Evolutionary conservation across 2,329 filamentous ascomycete genomes (phyloP).

Genomic region (Exophiala aquamarina): DNA sequence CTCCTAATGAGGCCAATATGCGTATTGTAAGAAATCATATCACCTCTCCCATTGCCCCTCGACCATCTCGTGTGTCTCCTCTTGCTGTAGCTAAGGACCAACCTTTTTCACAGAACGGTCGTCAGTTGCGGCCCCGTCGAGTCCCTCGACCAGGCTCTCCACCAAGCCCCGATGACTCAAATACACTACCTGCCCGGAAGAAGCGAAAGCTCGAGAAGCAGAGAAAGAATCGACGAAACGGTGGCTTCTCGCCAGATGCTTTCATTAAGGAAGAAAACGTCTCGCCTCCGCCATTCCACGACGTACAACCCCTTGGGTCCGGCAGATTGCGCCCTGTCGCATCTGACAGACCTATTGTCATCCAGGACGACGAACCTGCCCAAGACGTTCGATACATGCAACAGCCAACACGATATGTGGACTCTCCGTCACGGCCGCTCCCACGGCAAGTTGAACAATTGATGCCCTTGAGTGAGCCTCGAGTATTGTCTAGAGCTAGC

Average conservation of each 20-base stretch:
- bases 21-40: constrained; percentile 72
- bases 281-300: constrained; percentile 58
- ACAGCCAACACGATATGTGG: constrained; percentile 22
- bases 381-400: constrained; percentile 27
- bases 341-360: constrained; percentile 49
- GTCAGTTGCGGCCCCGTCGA: constrained; percentile 35
- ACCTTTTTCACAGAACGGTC: constrained; percentile 57
- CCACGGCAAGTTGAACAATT: constrained; percentile 26
- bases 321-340: constrained; percentile 36
- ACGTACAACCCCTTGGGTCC: constrained; percentile 41
- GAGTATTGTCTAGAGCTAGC: constrained; percentile 41
- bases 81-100: constrained; percentile 54
- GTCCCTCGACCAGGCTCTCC: constrained; percentile 43
- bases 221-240: constrained; percentile 31
- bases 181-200: constrained; percentile 49
- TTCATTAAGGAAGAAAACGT: constrained; percentile 64
- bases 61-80: constrained; percentile 68
- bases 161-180: constrained; percentile 31
- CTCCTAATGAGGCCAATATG: constrained; percentile 43
- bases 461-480: constrained; percentile 34
- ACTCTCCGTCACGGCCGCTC: constrained; percentile 25
- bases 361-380: constrained; percentile 43
- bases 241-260: constrained; percentile 43
- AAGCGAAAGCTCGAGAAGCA: constrained; percentile 48
- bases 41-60: constrained; percentile 70